Percentiles rank a stretch among this genome's conserved stretches.
Conservation (phyloP, 805 yeast species). For the Hemisphaericaspora nanyangensis region DNA sequence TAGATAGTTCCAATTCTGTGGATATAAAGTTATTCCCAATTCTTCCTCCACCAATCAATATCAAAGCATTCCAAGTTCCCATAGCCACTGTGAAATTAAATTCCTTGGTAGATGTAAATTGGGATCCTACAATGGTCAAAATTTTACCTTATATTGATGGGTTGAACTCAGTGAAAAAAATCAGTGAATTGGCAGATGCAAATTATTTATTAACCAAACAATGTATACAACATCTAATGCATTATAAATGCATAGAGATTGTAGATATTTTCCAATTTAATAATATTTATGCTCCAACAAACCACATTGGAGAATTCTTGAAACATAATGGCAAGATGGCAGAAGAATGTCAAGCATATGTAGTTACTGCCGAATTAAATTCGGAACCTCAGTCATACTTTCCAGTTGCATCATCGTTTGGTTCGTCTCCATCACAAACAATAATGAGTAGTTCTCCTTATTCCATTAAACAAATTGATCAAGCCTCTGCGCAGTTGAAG, state of each 20-base stretch:
- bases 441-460: not conserved
- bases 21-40: constrained; percentile 93
- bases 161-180: constrained; percentile 71
- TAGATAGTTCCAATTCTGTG: constrained; percentile 83
- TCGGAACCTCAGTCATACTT: constrained; percentile 18
- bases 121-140: constrained; percentile 96
- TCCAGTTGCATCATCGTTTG: constrained; percentile 23
- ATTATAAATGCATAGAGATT: constrained; percentile 79
- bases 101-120: constrained; percentile 75
- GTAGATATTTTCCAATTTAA: constrained; percentile 87
- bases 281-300: constrained; percentile 86
- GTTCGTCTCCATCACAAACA: constrained; percentile 2
- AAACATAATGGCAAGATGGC: constrained; percentile 56
- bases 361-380: constrained; percentile 39
- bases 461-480: not conserved
- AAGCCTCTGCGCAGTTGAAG: constrained; percentile 11
- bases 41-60: constrained; percentile 72
- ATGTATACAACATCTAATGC: constrained; percentile 87
- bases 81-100: constrained; percentile 77
- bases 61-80: constrained; percentile 85
- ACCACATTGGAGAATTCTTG: constrained; percentile 65
- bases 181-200: constrained; percentile 76
- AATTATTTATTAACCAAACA: constrained; percentile 75
- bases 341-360: constrained; percentile 82
- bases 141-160: constrained; percentile 87